Evolutionary conservation across 768 basidiomycete genomes (phyloP), one percentile per base, ranked within the genome.

Genomic region (Hygrophoropsis aurantiaca): DNA sequence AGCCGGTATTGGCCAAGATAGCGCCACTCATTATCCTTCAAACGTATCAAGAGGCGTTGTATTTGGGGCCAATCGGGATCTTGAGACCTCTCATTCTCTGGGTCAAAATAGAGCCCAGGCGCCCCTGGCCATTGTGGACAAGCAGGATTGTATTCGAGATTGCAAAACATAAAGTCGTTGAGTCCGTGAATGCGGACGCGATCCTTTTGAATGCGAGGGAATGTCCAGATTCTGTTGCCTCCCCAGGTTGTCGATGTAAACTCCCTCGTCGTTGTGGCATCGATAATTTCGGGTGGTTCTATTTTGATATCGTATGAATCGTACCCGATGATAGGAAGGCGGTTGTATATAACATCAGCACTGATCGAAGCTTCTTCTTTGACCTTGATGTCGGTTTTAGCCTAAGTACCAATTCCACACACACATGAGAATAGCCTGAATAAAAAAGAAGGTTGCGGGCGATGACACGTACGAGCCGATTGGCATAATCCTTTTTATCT

Each of bases 191-290:
- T 50, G 3, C 40, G 50, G 0, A 59, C 11, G 42, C 57, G 42
- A 2, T 48, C 45, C 19, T 36, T 6, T 0, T 51, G 49, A 35
- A 59, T 59, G 0, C 0, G 3, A 2, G 58, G 58, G 25, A 52
- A 57, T 2, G 58, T 57, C 0, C 43, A 11, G 3, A 50, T 56
- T 0, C 50, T 49, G 8, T 48, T 58, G 16, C 57, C 57, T 13
- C 57, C 56, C 57, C 57, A 55, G 11, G 16, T 39, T 5, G 42
- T 52, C 11, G 57, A 52, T 19, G 58, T 59, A 19, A 57, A 60
- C 0, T 5, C 6, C 1, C 58, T 35, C 0, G 52, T 51, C 1
- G 58, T 59, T 5, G 49, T 59, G 0, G 51, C 55, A n/a, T 59
- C 52, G 34, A 54, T 49, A 32, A 50, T 46, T 0, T 11, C 37